Base-by-base conservation (phyloP, 2,329 filamentous ascomycete genomes). In the Emmonsiellopsis sp. region DNA sequence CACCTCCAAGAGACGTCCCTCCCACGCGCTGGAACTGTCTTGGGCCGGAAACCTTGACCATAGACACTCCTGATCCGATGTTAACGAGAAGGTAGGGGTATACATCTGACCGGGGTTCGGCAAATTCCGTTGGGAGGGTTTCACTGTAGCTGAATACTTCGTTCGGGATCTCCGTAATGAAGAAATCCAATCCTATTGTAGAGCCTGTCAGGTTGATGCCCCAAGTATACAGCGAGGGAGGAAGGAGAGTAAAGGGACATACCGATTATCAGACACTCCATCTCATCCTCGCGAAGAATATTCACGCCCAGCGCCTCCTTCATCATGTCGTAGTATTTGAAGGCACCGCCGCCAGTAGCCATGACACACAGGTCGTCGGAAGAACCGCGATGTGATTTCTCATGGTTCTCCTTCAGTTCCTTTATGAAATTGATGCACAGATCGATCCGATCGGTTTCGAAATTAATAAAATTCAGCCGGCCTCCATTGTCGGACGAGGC, bases 21-120 rank as follows among this genome's bases (percentile, higher is more conserved):
- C 93, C 93, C 8, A 98, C 92, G 62, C 93, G 88, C 70, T 94
- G 80, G 68, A 86, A 96, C 59, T 89, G 81, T 52, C 86, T 82
- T 0, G 90, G 91, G 0, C 91, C 92, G 0, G 88, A 94, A 6
- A 98, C 93, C 68, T 97, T 97, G 71, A 98, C 86, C 81, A 98
- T 95, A 42, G 87, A 93, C 5, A 98, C 93, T 50, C 93, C 93
- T 6, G 91, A 96, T 45, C 93, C 93, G 61, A 98, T 98, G 72
- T 98, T 98, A 64, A 98, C 93, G 33, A 98, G 83, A 43, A 98
- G 83, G 67, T 98, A 98, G 2, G 93, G 93, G 68, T 98, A 97
- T 55, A 95, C 89, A 60, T 92, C 84, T n/a, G 83, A 77, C 44
- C 78, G 77, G 1, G 89, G 83, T 56, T 85, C 82, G 60, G 86